A percentile compares a stretch with the other conserved stretches of the same genome.
phyloP scores from a whole-genome alignment of 768 basidiomycete species.

The Mrakia frigida region DNA sequence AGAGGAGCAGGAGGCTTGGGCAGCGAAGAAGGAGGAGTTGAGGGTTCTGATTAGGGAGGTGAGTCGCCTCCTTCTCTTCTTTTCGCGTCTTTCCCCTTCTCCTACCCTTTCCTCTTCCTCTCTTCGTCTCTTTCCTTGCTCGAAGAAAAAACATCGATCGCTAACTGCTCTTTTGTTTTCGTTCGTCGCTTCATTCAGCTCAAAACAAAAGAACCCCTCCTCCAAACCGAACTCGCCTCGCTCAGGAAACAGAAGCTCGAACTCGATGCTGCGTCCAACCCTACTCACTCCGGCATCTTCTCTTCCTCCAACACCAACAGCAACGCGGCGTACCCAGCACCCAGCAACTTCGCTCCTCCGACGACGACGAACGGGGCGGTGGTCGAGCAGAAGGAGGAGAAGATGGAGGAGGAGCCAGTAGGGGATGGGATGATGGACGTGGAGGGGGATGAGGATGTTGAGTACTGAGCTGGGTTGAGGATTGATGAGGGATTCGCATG shows the following conservation, averaged over 20 bases:
- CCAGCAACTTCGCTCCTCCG: not conserved
- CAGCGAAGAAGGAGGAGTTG: not conserved
- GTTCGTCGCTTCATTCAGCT: not conserved
- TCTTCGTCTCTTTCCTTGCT: not conserved
- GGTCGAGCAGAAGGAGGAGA: not conserved
- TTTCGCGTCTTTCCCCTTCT: not conserved
- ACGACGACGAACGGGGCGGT: not conserved
- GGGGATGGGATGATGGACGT: constrained; percentile 18
- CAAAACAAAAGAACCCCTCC: not conserved
- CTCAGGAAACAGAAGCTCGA: constrained; percentile 1
- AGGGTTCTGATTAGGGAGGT: constrained; percentile 7
- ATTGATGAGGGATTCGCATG: too few relatives aligned
- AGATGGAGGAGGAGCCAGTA: not conserved
- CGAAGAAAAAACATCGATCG: too few relatives aligned
- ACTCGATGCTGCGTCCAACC: not conserved
- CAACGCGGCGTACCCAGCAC: too few relatives aligned
- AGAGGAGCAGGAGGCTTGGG: constrained; percentile 12
- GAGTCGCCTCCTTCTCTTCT: not conserved
- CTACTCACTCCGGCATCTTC: not conserved
- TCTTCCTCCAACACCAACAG: not conserved
- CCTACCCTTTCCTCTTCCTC: not conserved
- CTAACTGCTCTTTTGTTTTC: not conserved
- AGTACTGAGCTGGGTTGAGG: constrained; percentile 26
- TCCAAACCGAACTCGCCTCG: not conserved
- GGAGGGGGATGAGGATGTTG: constrained; percentile 28